These are phyloP conservation scores for Alternaria rosae DNA, from an alignment of 2,329 filamentous ascomycete genomes.

Conservation along the genomic window DNA sequence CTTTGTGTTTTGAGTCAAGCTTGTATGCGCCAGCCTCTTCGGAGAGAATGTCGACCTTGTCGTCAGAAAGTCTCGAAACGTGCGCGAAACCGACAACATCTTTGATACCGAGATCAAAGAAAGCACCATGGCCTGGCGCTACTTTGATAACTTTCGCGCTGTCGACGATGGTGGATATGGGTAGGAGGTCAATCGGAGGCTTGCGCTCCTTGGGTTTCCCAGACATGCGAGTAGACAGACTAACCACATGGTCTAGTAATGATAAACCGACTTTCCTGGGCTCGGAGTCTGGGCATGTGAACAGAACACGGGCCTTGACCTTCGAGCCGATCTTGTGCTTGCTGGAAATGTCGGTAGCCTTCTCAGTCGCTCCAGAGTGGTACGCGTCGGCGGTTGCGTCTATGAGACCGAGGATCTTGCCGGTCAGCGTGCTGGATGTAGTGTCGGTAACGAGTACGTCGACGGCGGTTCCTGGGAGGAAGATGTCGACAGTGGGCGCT, in stretches of 20 bases:
- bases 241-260: conserved; percentile 81
- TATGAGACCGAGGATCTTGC: conserved; percentile 90
- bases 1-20: conserved; percentile 77
- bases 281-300: conserved; percentile 81
- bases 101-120: conserved; percentile 73
- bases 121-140: conserved; percentile 80
- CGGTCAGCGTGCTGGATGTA: conserved; percentile 75
- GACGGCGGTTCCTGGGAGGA: conserved; percentile 89
- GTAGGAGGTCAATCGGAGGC: conserved; percentile 66
- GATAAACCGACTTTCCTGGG: conserved; percentile 87
- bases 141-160: conserved; percentile 82
- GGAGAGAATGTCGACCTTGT: conserved; percentile 83
- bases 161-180: conserved; percentile 78
- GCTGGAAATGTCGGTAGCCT: conserved; percentile 73
- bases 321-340: conserved; percentile 86
- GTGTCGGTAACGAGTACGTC: conserved; percentile 84
- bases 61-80: conserved; percentile 90
- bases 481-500: conserved; percentile 86
- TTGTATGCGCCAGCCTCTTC: conserved; percentile 80
- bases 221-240: conserved; percentile 60
- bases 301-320: conserved; percentile 85
- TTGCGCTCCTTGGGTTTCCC: conserved; percentile 53
- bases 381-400: conserved; percentile 90
- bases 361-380: conserved; percentile 80
- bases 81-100: conserved; percentile 87